Evolutionary conservation across 2,329 filamentous ascomycete species (phyloP), one percentile per base, ranked within the genome.

Genomic region (Cryphonectria japonica): DNA sequence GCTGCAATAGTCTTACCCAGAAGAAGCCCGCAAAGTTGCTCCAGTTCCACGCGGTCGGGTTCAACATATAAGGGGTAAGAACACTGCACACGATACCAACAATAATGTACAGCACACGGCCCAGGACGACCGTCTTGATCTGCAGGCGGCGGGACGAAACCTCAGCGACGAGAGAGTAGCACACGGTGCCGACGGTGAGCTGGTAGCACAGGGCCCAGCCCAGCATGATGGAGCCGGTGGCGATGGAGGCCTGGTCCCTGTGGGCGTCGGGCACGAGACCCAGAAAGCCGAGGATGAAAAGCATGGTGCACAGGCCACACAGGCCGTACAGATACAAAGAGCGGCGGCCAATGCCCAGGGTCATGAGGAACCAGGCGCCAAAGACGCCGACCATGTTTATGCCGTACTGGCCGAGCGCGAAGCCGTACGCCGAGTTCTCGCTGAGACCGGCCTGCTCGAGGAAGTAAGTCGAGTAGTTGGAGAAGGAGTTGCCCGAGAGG

Each of bases 31-130:
- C 88, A 76, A 88, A 96, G 82, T 96, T 96, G 72, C 89, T 86
- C 94, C 94, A 97, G 81, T 97, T 85, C 94, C 95, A 97, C 0
- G 89, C 92, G 0, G 85, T 86, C 0, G 94, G 93, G 82, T 97
- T 97, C 59, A 97, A 86, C 94, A 97, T 97, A 82, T 97, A 97
- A 0, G 94, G 94, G 0, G 93, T 97, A 57, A 97, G 81, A 4
- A 97, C 91, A 66, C 89, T 91, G 78, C 90, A 93, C 76, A 97
- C 82, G 75, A 98, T 97, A 74, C 88, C 91, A 60, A 95, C 92
- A 66, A 97, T 83, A 77, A 96, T 95, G 85, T 92, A 93, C 62
- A 94, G 83, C 75, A 93, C 93, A 69, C 94, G 91, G 1, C 92
- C 94, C 2, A 97, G 87, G 0, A 96, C 94, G 32, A 97, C 92